These are phyloP conservation scores for Irpex sp. DNA, from an alignment of 1,284 basidiomycete genomes.

Conservation along the genomic window DNA sequence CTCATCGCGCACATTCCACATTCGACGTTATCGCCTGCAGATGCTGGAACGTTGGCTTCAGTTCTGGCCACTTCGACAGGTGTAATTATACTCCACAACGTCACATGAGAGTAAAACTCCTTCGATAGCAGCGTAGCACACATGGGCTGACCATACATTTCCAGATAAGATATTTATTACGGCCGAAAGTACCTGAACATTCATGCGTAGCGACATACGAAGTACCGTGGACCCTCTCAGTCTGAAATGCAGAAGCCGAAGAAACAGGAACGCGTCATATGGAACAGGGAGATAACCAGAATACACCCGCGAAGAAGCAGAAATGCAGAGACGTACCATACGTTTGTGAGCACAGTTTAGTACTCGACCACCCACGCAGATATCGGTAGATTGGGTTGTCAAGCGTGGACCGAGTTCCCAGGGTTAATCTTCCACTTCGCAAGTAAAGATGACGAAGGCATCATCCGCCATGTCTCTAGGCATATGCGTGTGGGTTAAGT, in stretches of 20 bases:
- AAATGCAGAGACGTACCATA: not conserved
- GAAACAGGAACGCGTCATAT: not conserved
- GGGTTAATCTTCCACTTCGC: constrained; percentile 11
- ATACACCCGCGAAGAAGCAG: not conserved
- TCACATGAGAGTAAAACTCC: not conserved
- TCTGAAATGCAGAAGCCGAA: not conserved
- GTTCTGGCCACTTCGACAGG: too few species aligned
- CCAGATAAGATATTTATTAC: not conserved
- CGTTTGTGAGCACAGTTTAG: constrained; percentile 12
- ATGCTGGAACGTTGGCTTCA: not conserved
- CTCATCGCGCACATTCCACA: not conserved
- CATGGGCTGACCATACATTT: too few species aligned
- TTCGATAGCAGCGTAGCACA: too few species aligned
- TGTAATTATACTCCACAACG: not conserved
- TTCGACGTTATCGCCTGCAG: not conserved
- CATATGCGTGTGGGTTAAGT: constrained; percentile 6
- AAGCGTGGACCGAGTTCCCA: constrained; percentile 13
- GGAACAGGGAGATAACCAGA: not conserved
- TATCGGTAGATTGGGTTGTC: constrained; percentile 12
- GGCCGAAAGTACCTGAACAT: not conserved
- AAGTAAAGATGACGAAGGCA: constrained; percentile 14
- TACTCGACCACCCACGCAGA: constrained; percentile 12
- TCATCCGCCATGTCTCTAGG: constrained; percentile 11
- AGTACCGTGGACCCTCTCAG: not conserved
- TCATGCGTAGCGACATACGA: not conserved